These are phyloP conservation scores for Suillus subalutaceus DNA, from an alignment of 768 basidiomycete genomes.

Conservation along the genomic window DNA sequence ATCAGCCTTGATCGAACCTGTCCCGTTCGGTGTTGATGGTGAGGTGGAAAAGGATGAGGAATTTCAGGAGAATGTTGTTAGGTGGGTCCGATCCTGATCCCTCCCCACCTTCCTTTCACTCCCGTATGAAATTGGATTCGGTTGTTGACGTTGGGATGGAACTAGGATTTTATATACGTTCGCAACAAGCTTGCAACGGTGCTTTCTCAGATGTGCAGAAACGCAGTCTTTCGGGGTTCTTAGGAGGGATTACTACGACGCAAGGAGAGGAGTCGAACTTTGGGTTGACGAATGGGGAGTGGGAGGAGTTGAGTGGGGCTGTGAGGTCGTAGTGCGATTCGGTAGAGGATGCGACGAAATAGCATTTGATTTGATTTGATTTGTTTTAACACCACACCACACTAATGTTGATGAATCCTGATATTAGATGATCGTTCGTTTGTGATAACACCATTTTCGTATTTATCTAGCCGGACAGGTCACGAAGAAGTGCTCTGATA, in stretches of 20 bases:
- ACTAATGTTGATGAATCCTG: neutral
- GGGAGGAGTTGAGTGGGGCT: neutral
- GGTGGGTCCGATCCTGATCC: neutral
- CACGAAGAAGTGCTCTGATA: too few species aligned
- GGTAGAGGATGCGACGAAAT: neutral
- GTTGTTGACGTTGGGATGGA: neutral
- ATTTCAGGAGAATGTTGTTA: constrained; percentile 30
- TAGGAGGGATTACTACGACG: neutral
- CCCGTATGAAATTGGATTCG: too few species aligned
- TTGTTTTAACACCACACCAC: neutral
- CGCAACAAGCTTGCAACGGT: neutral
- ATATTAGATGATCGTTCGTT: too few species aligned
- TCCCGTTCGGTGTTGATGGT: neutral
- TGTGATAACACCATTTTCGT: too few species aligned
- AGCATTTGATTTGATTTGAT: neutral
- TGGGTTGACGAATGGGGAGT: neutral
- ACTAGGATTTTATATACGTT: neutral
- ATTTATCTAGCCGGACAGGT: too few species aligned
- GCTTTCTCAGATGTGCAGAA: neutral
- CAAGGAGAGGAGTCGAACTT: neutral
- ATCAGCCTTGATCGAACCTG: neutral
- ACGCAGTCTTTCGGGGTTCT: neutral
- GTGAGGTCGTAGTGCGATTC: neutral
- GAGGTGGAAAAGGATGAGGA: constrained; percentile 33
- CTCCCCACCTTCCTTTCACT: neutral